Base-by-base conservation (phyloP, 345 rosid species). In the Eucalyptus tenuipes region DNA sequence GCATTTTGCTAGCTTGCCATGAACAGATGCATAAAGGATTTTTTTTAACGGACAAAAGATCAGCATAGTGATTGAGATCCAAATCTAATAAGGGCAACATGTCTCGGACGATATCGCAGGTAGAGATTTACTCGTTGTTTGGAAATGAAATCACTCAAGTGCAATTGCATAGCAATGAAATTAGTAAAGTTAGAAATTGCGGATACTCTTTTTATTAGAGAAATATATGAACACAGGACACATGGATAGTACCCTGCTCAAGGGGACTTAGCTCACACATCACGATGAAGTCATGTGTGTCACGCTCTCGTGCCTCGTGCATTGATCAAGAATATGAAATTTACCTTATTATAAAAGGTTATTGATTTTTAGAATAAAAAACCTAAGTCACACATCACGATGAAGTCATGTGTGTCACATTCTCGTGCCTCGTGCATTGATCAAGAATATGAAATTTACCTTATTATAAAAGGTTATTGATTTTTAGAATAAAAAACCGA, bases 91-190 rank as follows among this genome's bases (percentile, higher is more conserved):
- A 33, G 8, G 7, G 13, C 44, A 33, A 71, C 13, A 10, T 33
- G 44, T 71, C 7, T 33, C 6, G 0, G 44, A 71, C 25, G 0
- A 71, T 71, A 33, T 71, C 25, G 6, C 4, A 4, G 0, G 0
- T 18, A 9, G 1, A 17, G 25, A 18, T 22, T 71, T 17, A 16
- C 22, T 0, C 1, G 2, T 9, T 17, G 45, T 9, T 71, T 17
- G 44, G 13, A 68, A 33, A 68, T 68, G 42, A 68, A 68, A 68
- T 68, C 7, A 5, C 80, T 68, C 10, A 10, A 31, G 10, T 8
- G 10, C 25, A 53, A 53, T 53, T 20, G 59, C 53, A 49, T 20
- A 22, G 2, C 5, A 9, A 5, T 10, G 15, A 59, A 25, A 59
- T 59, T 59, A 59, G 15, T 59, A 5, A 5, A 59, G 14, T 5